Percentiles rank a stretch among this genome's conserved stretches.
Conservation (phyloP, 2,329 filamentous ascomycete species). For the Apiospora phragmitis region DNA sequence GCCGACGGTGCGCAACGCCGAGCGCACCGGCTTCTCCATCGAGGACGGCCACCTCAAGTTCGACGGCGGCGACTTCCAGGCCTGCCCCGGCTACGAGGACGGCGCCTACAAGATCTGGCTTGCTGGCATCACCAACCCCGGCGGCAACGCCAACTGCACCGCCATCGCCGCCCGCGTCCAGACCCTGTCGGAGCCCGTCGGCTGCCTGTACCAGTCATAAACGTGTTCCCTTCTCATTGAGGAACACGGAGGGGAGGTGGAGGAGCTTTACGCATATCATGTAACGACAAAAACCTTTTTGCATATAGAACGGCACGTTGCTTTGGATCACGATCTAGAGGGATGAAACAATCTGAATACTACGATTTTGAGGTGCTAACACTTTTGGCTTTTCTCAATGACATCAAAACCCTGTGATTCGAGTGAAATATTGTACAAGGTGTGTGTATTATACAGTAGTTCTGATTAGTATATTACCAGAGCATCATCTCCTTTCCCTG, state of each 20-base stretch:
- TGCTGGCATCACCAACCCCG: slow-evolving; percentile 32
- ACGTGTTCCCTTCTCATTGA: not conserved
- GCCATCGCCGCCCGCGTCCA: slow-evolving; percentile 35
- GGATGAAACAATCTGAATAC: slow-evolving; percentile 8
- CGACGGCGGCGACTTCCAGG: slow-evolving; percentile 44
- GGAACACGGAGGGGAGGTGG: not conserved
- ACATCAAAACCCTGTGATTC: not conserved
- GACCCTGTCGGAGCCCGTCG: slow-evolving; percentile 30
- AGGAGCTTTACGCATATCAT: not conserved
- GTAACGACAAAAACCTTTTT: not conserved
- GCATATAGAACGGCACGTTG: slow-evolving; percentile 2
- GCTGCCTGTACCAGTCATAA: slow-evolving; percentile 35
- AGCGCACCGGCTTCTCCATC: slow-evolving; percentile 49
- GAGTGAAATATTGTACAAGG: not conserved
- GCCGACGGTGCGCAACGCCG: slow-evolving; percentile 38
- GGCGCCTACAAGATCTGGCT: slow-evolving; percentile 43
- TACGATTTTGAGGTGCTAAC: not conserved
- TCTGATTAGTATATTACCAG: too few species aligned
- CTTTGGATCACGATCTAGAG: not conserved
- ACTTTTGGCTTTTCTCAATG: not conserved
- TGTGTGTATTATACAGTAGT: not conserved
- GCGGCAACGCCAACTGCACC: slow-evolving; percentile 37
- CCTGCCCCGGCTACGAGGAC: slow-evolving; percentile 50
- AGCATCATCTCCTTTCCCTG: not conserved
- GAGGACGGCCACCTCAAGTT: slow-evolving; percentile 48